Base-by-base conservation (phyloP, 345 rosid species). In the Pugionium cornutum region DNA sequence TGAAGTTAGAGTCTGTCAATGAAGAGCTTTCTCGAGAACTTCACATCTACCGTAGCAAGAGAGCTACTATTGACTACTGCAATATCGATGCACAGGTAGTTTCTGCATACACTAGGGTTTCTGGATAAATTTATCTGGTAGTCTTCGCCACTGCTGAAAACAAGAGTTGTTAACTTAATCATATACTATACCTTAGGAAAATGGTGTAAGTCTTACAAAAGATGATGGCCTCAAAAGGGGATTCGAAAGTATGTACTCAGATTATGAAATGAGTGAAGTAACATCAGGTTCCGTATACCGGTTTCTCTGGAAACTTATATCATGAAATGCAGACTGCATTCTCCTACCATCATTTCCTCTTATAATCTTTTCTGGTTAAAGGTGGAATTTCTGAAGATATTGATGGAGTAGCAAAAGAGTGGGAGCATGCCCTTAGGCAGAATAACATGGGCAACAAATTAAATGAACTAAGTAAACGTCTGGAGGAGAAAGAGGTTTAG, bases 401-500 rank as follows among this genome's bases (percentile, higher is more conserved):
- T 57, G 97, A 83, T 72, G 92, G 82, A 79, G 91, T 81, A 45
- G 81, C 87, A 45, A 88, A 86, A 74, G 97, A 92, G 78, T 89
- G 95, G 91, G 98, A 88, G 77, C 96, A 92, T 63, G 70, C 84
- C 41, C 83, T 89, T 78, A 74, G 85, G 77, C 87, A 78, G 61
- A 86, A 81, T 78, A 81, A 83, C 39, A 79, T 92, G 96, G 98
- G 84, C 35, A 84, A 83, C 66, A 96, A 92, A 78, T 73, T 92
- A 74, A 79, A 81, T 50, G 98, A 92, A 68, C 73, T 92, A 67
- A 88, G 86, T 67, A 81, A 81, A 73, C 85, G 85, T 61, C 79
- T 92, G 75, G 94, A 92, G 77, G 87, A 89, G 86, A 92, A 92
- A 78, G 94, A 92, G 98, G 98, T 92, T 44, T 57, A 29, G 33